Percentiles rank a stretch among this genome's conserved stretches.
phyloP scores from a whole-genome alignment of 768 basidiomycete species.

The Tylopilus vinaceipallidus region DNA sequence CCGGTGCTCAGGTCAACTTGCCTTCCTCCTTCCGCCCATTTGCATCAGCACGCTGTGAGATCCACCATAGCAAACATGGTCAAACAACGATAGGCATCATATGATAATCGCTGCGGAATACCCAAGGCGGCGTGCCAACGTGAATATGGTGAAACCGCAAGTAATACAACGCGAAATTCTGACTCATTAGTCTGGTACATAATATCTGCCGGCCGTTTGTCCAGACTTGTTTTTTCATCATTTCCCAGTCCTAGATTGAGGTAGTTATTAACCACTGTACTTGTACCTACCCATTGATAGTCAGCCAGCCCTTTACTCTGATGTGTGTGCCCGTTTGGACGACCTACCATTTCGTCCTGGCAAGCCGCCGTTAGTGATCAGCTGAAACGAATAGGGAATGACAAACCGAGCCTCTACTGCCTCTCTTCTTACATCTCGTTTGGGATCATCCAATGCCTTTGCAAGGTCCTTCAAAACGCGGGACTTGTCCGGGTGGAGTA shows the following conservation, averaged over 20 bases:
- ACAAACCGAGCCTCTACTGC: constrained; percentile 78
- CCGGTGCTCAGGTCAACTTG: no score
- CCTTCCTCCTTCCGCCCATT: no score
- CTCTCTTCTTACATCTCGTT: constrained; percentile 75
- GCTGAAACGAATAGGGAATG: not conserved
- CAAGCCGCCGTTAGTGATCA: constrained; percentile 3
- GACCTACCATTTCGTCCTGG: constrained; percentile 30
- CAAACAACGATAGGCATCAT: no score
- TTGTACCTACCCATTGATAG: constrained; percentile 23
- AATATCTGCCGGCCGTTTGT: no score
- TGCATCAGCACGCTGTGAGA: no score
- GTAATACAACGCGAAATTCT: no score
- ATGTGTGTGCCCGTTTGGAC: not conserved
- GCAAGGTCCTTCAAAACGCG: constrained; percentile 72
- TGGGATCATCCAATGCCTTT: constrained; percentile 85
- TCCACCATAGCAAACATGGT: no score
- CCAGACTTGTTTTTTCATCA: not conserved
- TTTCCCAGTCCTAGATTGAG: not conserved
- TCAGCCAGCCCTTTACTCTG: constrained; percentile 1
- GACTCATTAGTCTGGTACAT: no score
- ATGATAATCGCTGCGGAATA: no score
- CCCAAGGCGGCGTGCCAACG: no score
- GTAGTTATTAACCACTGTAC: constrained; percentile 20
- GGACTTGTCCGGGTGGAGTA: constrained; percentile 78
- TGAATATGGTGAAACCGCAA: no score